phyloP scores from a whole-genome alignment of 2,329 filamentous ascomycete species.

The Cytospora schulzeri region DNA sequence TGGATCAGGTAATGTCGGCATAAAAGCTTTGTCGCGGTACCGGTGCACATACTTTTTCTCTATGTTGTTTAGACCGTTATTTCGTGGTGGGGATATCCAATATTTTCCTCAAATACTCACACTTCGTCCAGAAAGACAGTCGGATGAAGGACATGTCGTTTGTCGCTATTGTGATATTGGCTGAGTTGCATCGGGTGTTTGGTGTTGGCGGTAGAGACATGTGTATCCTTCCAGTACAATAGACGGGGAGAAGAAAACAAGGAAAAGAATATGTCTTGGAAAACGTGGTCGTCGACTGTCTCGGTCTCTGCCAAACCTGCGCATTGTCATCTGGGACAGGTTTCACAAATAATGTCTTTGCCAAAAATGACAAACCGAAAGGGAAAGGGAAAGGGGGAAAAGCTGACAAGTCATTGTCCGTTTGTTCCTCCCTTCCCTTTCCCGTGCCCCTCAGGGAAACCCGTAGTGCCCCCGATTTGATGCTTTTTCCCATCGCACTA shows the following conservation, averaged over 20 bases:
- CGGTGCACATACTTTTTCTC: slow-evolving; percentile 26
- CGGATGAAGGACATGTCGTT: slow-evolving; percentile 17
- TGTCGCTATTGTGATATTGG: background rate
- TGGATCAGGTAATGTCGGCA: slow-evolving; percentile 29
- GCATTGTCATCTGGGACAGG: slow-evolving; percentile 21
- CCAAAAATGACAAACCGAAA: background rate
- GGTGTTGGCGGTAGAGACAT: background rate
- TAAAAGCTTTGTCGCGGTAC: slow-evolving; percentile 24
- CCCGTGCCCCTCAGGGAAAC: background rate
- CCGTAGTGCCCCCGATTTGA: slow-evolving; percentile 6
- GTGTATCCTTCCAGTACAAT: background rate
- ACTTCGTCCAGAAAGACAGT: background rate
- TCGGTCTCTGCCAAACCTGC: slow-evolving; percentile 13
- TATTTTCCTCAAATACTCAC: slow-evolving; percentile 5
- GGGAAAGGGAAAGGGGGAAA: background rate
- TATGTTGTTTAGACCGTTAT: background rate
- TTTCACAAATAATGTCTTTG: slow-evolving; percentile 24
- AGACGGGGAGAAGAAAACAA: background rate
- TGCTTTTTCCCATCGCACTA: slow-evolving; percentile 10
- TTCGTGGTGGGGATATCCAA: background rate
- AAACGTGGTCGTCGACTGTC: slow-evolving; percentile 14
- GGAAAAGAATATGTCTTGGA: slow-evolving; percentile 3
- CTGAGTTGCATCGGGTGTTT: background rate
- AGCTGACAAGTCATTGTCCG: slow-evolving; percentile 15
- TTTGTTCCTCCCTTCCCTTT: slow-evolving; percentile 12